Evolutionary conservation across 2,329 filamentous ascomycete genomes (phyloP), one percentile per base, ranked within the genome.

Genomic region (Colletotrichum lindemuthianum): DNA sequence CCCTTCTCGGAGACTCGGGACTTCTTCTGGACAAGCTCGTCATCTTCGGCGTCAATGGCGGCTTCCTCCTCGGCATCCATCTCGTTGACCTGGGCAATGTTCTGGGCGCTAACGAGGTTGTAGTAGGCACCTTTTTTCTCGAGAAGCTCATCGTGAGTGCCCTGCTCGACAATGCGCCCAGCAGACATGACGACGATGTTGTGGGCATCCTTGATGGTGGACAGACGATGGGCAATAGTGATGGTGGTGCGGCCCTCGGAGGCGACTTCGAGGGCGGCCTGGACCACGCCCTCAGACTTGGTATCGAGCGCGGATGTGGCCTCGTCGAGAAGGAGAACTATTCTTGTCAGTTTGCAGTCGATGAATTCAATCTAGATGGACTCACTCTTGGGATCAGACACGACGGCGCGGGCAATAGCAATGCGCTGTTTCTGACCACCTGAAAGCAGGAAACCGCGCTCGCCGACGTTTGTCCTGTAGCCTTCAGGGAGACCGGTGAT

Each of bases 391-490:
- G 95, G 95, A 71, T 97, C 92, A 15, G 91, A 95, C 36, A 97
- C 92, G 60, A 97, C 87, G 43, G 94, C 94, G 72, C 93, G 86
- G 8, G 95, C 93, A 76, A 98, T 97, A 11, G 95, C 94, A 73
- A 98, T 96, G 70, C 96, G 92, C 78, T 98, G 96, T 77, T 97
- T 97, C 78, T 99, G 96, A 40, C 96, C 96, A 75, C 96, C 96
- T 59, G 92, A 97, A 8, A 99, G 84, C 56, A 97, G 80, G 74
- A 97, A 97, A 9, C 96, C 96, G 67, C 94, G 90, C 77, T 98
- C 93, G 60, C 96, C 96, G n/a, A 98, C 95, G 69, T 96, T 90
- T 0, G 96, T 98, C 69, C 97, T 87, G 72, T 98, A 98, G 2
- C 92, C 91, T 70, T 98, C 91, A 0, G 96, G 93, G 1, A 98